Evolutionary conservation across 169 alveolate species (phyloP).

Genomic region (Plasmodium falciparum): DNA sequence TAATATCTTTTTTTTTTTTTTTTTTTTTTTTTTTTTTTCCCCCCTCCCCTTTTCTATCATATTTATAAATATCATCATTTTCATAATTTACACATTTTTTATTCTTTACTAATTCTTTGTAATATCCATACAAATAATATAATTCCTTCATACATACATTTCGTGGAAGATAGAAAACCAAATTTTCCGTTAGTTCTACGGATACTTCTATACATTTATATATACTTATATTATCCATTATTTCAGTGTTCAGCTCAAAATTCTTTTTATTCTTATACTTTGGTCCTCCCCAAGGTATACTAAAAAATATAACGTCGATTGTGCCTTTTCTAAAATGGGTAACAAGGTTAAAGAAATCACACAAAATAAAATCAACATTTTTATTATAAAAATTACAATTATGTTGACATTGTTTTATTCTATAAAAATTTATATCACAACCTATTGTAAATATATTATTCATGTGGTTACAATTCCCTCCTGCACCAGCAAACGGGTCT

Average conservation of each 20-base stretch:
- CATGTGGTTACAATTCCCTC: constrained; percentile 46
- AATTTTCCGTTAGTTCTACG: constrained; percentile 31
- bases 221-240: constrained; percentile 7
- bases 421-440: constrained; percentile 8
- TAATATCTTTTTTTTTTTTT: neutral
- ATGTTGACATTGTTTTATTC: constrained; percentile 64
- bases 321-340: constrained; percentile 34
- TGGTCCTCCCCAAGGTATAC: constrained; percentile 74
- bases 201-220: constrained; percentile 44
- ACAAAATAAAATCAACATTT: constrained; percentile 60
- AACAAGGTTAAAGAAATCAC: constrained; percentile 53
- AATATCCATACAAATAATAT: constrained; percentile 9
- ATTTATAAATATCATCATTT: neutral
- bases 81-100: neutral
- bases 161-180: constrained; percentile 59
- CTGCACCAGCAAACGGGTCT: constrained; percentile 70
- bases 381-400: constrained; percentile 59
- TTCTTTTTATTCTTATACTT: constrained; percentile 39
- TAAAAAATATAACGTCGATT: constrained; percentile 44
- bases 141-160: constrained; percentile 58
- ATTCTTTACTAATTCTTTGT: neutral
- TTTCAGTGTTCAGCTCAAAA: constrained; percentile 7
- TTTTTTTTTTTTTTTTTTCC: neutral
- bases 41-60: neutral
- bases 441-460: constrained; percentile 32